Base-by-base conservation (phyloP, 768 basidiomycete species). In the Tubosaeta sp. region DNA sequence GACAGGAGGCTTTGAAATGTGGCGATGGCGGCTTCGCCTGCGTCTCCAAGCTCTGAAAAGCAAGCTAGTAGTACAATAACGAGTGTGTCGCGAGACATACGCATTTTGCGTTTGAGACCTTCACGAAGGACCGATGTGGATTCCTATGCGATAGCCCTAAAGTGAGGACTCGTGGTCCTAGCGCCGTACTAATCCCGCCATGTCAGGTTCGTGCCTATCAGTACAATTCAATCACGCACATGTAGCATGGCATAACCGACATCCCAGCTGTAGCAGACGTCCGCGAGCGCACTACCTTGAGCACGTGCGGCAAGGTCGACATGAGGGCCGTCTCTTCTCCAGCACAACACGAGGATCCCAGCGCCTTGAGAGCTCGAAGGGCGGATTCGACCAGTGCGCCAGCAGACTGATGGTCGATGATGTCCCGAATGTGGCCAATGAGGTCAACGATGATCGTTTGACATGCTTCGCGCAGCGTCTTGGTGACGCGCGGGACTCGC, bases 91-190 rank as follows among this genome's bases (percentile, higher is more conserved):
- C 19, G 59, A 35, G 54, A 76, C 81, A 60, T 57, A 64, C 64
- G 58, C 10, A 27, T 64, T 56, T 62, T 61, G 9, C 59, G 55
- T 14, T 56, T 60, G 39, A 72, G 60, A 22, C 63, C 65, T 36
- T 78, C 74, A 18, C 71, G 75, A 41, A 84, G 69, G 25, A 81
- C 63, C 19, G 65, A 49, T 30, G 83, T 70, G 51, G 80, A 81
- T 47, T 83, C 75, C 5, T 80, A 68, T 14, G 88, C 77, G 41
- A 94, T 79, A 13, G 82, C 76, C 46, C 81, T 81, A 70, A 96
- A 86, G 68, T 82, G 78, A 5, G 95, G 92, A 44, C 98, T 92
- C 95, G 84, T 11, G 94, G 91, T 0, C 90, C 92, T 19, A 97
- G 78, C 41, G 85, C 83, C 18, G 75, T 65, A 18, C 92, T 95